phyloP scores from a whole-genome alignment of 1,284 basidiomycete genomes.

The Erythrobasidium hasegawianum region DNA sequence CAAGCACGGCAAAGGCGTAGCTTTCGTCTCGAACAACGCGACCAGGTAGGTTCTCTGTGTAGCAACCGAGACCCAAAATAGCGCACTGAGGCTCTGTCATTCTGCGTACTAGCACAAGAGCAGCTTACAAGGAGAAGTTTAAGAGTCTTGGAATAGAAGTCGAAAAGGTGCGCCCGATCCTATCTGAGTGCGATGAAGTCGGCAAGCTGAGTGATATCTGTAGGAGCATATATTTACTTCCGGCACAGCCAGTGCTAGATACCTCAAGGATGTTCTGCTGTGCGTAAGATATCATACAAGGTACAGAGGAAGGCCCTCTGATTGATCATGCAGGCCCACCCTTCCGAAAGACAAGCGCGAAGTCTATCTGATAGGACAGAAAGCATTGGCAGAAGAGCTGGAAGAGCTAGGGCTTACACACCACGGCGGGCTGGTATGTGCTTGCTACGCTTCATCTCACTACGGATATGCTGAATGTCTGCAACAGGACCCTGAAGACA shows the following conservation, averaged over 20 bases:
- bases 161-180: constrained; percentile 60
- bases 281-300: no score
- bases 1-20: constrained; percentile 60
- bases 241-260: constrained; percentile 88
- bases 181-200: neutral
- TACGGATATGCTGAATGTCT: neutral
- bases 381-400: constrained; percentile 89
- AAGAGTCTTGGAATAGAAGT: constrained; percentile 81
- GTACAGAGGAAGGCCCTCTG: constrained; percentile 37
- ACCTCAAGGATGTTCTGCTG: constrained; percentile 82
- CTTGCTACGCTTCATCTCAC: neutral
- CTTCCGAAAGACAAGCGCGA: constrained; percentile 33
- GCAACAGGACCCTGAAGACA: constrained; percentile 71
- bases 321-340: constrained; percentile 57
- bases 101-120: constrained; percentile 54
- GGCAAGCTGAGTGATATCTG: constrained; percentile 1
- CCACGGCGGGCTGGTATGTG: constrained; percentile 77
- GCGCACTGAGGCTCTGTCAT: neutral
- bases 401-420: constrained; percentile 72
- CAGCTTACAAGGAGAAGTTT: constrained; percentile 83
- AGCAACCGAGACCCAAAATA: neutral
- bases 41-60: constrained; percentile 62
- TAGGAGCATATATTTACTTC: constrained; percentile 95
- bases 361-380: constrained; percentile 84
- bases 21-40: constrained; percentile 89